Evolutionary conservation across 768 basidiomycete genomes (phyloP).

Genomic region (Piloderma croceum): DNA sequence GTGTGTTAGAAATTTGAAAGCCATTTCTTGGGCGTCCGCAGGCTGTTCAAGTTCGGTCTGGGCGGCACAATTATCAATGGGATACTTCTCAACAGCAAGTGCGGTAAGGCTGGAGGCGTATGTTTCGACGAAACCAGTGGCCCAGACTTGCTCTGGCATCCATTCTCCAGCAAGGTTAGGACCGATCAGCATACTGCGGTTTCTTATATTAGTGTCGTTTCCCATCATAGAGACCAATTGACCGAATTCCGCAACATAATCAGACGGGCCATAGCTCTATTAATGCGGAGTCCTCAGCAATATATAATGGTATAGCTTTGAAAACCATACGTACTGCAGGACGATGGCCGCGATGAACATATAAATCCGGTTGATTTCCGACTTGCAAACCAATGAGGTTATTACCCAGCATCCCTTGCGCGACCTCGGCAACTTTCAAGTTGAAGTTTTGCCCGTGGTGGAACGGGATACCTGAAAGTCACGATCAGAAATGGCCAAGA

Average conservation of each 20-base stretch:
- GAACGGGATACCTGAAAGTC: slow-evolving; percentile 64
- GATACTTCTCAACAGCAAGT: slow-evolving; percentile 55
- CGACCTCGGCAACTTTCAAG: slow-evolving; percentile 49
- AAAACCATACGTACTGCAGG: too few relatives aligned
- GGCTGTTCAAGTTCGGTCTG: slow-evolving; percentile 36
- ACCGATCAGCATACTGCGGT: slow-evolving; percentile 49
- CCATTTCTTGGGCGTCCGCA: slow-evolving; percentile 39
- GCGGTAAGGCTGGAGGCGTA: slow-evolving; percentile 37
- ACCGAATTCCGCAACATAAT: slow-evolving; percentile 51
- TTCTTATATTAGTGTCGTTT: slow-evolving; percentile 32
- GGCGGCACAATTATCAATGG: slow-evolving; percentile 57
- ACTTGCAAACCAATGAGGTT: slow-evolving; percentile 66
- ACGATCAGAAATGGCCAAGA: too few relatives aligned
- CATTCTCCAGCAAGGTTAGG: slow-evolving; percentile 56
- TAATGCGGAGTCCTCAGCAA: too few relatives aligned
- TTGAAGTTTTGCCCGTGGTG: slow-evolving; percentile 54
- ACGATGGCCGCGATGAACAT: slow-evolving; percentile 36
- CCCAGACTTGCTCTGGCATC: slow-evolving; percentile 33
- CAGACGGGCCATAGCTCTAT: slow-evolving; percentile 20
- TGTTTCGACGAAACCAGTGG: slow-evolving; percentile 43
- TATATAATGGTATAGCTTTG: too few relatives aligned
- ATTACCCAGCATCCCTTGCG: slow-evolving; percentile 57
- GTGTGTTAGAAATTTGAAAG: slow-evolving; percentile 58
- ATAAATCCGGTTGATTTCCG: slow-evolving; percentile 80
- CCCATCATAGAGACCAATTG: slow-evolving; percentile 39